Evolutionary conservation across 805 yeast genomes (phyloP), one percentile per base, ranked within the genome.

Genomic region (Diddensiella santjacobensis): DNA sequence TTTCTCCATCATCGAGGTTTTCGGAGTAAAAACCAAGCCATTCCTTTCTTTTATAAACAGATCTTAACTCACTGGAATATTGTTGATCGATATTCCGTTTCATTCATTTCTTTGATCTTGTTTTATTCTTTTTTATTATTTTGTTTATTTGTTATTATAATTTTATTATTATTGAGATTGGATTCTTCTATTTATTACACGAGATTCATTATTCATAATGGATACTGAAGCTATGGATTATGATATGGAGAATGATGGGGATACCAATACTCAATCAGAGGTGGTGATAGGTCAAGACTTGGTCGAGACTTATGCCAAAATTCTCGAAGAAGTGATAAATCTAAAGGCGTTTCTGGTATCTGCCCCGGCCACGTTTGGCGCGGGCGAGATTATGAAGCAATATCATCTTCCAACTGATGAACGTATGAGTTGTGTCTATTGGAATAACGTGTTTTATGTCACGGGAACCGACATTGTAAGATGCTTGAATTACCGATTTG

Each of bases 381-480:
- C 81, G 51, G 82, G 84, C 57, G 96, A 91, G 64, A 83, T 87
- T 40, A 86, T 93, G 42, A 75, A 96, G 61, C 72, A 96, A 46
- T 91, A 87, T 65, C 84, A 83, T 62, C 69, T 91, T 43, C 89
- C 88, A 58, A 85, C 84, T 54, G 95, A 87, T 50, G 96, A 90
- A 64, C 93, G 91, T 2, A 88, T 91, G 56, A 88, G 88, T n/a
- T 91, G 99, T 67, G 88, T 93, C 1, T 83, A 77, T 57, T 91
- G 98, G 97, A 86, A 88, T 60, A 84, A 85, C 60, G 71, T 90
- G 11, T 91, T 84, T 64, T 90, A 85, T 67, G 78, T 91, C 42
- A 91, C 98, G 0, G 98, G 98, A 2, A 91, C 98, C 0, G 98
- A 93, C 71, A 90, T 91, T 50, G 96, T 93, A 41, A 80, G 96